These are phyloP conservation scores for Colletotrichum navitas DNA, from an alignment of 2,329 filamentous ascomycete species.

Conservation along the genomic window DNA sequence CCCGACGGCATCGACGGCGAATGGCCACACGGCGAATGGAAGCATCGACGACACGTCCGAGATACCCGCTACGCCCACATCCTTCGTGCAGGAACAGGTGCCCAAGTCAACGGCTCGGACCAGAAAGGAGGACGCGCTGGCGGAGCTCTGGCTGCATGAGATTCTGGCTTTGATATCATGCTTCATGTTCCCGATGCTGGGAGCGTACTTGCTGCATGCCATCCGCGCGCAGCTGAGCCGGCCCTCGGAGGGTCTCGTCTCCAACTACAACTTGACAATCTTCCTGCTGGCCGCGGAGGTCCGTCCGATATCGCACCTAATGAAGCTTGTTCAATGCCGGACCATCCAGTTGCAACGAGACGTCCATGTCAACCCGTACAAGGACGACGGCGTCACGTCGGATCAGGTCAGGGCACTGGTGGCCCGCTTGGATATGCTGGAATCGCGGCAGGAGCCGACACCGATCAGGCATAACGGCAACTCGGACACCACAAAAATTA, in stretches of 20 bases:
- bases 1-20: constrained; percentile 27
- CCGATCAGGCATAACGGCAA: constrained; percentile 49
- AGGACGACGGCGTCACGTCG: constrained; percentile 47
- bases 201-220: constrained; percentile 86
- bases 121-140: constrained; percentile 58
- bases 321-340: constrained; percentile 82
- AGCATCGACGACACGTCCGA: constrained; percentile 44
- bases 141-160: constrained; percentile 81
- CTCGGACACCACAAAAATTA: constrained; percentile 51
- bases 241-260: constrained; percentile 87
- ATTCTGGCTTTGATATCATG: constrained; percentile 80
- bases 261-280: constrained; percentile 92
- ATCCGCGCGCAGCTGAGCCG: constrained; percentile 85
- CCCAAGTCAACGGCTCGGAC: constrained; percentile 39
- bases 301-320: constrained; percentile 82
- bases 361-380: constrained; percentile 67
- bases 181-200: constrained; percentile 81
- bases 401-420: constrained; percentile 68
- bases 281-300: constrained; percentile 91
- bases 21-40: constrained; percentile 33
- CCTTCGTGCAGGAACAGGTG: constrained; percentile 41
- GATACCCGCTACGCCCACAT: constrained; percentile 54
- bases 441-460: constrained; percentile 62
- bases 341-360: constrained; percentile 86
- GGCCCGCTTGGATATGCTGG: constrained; percentile 77